Conservation (phyloP, 1,139 yeast genomes). For the Arxiozyma heterogenica region DNA sequence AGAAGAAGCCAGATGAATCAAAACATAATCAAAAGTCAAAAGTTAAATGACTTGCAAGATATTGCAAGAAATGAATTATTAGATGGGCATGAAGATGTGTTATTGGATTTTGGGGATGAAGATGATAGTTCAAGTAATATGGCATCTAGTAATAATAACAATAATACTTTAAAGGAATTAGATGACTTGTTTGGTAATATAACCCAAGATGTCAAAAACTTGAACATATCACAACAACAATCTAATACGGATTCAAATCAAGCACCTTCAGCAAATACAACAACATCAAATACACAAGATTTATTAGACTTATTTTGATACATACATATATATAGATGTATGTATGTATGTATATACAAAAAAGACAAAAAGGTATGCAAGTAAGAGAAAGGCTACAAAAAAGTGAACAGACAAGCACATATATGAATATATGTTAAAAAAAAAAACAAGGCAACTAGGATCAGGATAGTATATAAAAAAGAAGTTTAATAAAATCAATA, state of each 20-base stretch:
- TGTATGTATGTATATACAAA: not conserved
- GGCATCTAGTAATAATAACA: conserved; percentile 9
- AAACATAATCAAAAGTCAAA: conserved; percentile 36
- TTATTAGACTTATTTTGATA: conserved; percentile 40
- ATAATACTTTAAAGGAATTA: conserved; percentile 45
- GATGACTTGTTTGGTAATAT: conserved; percentile 43
- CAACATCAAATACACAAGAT: conserved; percentile 34
- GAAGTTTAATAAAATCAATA: no score
- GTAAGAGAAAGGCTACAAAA: not conserved
- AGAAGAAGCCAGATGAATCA: conserved; percentile 30
- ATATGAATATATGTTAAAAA: not conserved
- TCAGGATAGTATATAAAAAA: not conserved
- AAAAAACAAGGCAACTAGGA: not conserved
- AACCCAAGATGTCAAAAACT: not conserved
- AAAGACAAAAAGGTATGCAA: not conserved
- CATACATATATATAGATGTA: not conserved
- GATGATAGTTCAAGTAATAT: conserved; percentile 24
- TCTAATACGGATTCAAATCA: not conserved
- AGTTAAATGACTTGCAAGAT: conserved; percentile 67
- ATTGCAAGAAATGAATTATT: conserved; percentile 73
- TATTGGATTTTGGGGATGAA: conserved; percentile 75
- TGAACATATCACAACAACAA: not conserved
- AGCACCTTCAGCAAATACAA: conserved; percentile 1
- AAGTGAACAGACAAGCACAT: not conserved
- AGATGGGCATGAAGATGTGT: conserved; percentile 61